Percentiles rank a stretch among this genome's conserved stretches.
These are phyloP conservation scores for Tetraselmis striata DNA, from an alignment of 139 green algal species.

Conservation along the genomic window DNA sequence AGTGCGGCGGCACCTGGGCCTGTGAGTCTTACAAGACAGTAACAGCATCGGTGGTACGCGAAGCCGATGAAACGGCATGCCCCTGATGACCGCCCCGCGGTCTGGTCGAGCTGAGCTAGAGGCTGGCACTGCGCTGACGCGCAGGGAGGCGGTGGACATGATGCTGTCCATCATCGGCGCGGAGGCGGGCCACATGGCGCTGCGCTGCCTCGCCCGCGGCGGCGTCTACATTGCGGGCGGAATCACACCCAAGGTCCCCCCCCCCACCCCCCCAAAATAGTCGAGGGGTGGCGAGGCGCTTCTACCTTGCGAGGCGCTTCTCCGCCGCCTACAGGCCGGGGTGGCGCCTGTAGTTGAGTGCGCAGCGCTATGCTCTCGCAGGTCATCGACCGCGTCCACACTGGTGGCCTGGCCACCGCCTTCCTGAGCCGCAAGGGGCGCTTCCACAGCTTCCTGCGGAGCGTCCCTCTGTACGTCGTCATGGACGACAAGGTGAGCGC, in stretches of 20 bases:
- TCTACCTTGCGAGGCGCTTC: too few species aligned
- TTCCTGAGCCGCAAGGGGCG: constrained; percentile 51
- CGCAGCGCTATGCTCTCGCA: constrained; percentile 12
- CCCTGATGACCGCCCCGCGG: too few species aligned
- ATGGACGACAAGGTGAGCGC: constrained; percentile 50
- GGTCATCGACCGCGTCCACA: constrained; percentile 44
- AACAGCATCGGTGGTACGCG: too few species aligned
- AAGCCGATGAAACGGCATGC: too few species aligned
- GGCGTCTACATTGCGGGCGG: constrained; percentile 86
- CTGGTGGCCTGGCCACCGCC: constrained; percentile 50
- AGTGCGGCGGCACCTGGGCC: too few species aligned
- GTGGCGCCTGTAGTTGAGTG: too few species aligned
- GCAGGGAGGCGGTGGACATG: constrained; percentile 78
- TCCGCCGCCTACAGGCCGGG: too few species aligned
- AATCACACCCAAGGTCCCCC: constrained; percentile 69
- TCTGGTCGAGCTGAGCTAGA: too few species aligned
- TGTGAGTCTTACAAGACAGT: too few species aligned
- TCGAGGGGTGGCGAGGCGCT: neutral
- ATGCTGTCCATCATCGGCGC: constrained; percentile 81
- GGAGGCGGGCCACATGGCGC: constrained; percentile 78
- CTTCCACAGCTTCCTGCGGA: constrained; percentile 40
- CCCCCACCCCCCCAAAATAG: neutral
- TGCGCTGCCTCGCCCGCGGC: constrained; percentile 68
- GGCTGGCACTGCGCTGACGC: constrained; percentile 1
- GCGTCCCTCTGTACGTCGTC: constrained; percentile 66